A percentile compares a stretch with the other conserved stretches of the same genome.
These are phyloP conservation scores for Plasmodium relictum DNA, from an alignment of 169 alveolate species.

Conservation along the genomic window DNA sequence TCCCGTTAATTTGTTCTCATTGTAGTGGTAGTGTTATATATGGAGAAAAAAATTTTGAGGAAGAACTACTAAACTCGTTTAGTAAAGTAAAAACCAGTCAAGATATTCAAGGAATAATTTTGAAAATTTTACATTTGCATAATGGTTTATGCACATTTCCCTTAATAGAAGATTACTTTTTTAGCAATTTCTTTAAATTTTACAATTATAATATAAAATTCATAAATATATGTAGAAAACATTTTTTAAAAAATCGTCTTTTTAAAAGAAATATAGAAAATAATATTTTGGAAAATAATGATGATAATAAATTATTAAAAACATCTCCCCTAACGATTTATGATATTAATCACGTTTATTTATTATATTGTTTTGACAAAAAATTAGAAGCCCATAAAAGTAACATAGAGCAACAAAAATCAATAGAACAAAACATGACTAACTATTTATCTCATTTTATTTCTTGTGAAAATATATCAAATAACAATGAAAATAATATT, in stretches of 20 bases:
- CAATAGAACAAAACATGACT: conserved; percentile 26
- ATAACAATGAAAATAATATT: not conserved
- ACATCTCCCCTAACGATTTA: not conserved
- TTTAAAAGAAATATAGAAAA: not conserved
- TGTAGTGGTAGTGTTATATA: conserved; percentile 95
- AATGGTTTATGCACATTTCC: conserved; percentile 24
- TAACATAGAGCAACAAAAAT: conserved; percentile 4
- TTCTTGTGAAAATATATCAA: not conserved
- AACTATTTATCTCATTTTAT: conserved; percentile 2
- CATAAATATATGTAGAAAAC: conserved; percentile 15
- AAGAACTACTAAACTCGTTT: conserved; percentile 86
- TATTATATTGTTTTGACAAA: conserved; percentile 62
- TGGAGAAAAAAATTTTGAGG: conserved; percentile 92
- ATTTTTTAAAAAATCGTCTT: conserved; percentile 2
- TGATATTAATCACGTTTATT: conserved; percentile 63
- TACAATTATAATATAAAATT: conserved; percentile 21
- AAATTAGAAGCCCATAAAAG: conserved; percentile 62
- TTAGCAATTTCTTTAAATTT: conserved; percentile 13
- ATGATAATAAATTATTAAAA: not conserved
- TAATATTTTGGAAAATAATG: not conserved
- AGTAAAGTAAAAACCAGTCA: conserved; percentile 91
- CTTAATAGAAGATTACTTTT: not conserved
- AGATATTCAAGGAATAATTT: conserved; percentile 87
- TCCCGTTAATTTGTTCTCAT: conserved; percentile 89
- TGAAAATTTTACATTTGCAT: conserved; percentile 78